Percentiles rank a stretch among this genome's conserved stretches.
phyloP scores from a whole-genome alignment of 2,329 filamentous ascomycete species.

The Aspergillus amoenus region DNA sequence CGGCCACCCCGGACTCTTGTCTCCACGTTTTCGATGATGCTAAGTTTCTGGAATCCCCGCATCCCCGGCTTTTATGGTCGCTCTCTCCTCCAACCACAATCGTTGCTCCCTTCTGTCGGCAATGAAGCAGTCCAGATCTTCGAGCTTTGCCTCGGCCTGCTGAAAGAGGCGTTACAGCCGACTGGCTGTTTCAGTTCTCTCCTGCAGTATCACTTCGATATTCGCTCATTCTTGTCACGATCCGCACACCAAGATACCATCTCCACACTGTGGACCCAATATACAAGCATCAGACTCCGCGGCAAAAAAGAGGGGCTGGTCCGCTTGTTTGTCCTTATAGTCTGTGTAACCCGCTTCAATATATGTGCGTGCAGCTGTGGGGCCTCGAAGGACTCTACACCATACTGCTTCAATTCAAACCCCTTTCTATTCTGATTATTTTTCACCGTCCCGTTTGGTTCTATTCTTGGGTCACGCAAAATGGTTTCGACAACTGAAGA shows the following conservation, averaged over 20 bases:
- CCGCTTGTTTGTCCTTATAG: not conserved
- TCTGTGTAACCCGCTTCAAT: slow-evolving; percentile 3
- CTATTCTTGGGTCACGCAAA: not conserved
- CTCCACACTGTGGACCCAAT: not conserved
- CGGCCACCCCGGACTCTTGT: not conserved
- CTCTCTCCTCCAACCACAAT: slow-evolving; percentile 9
- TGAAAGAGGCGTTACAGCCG: slow-evolving; percentile 13
- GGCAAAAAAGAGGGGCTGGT: not conserved
- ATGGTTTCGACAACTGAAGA: slow-evolving; percentile 12
- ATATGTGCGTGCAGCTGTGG: not conserved
- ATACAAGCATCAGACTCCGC: slow-evolving; percentile 11
- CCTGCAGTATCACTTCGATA: slow-evolving; percentile 14
- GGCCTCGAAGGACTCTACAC: not conserved
- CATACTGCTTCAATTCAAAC: not conserved
- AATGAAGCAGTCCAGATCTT: slow-evolving; percentile 7
- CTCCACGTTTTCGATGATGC: slow-evolving; percentile 3
- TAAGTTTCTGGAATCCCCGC: slow-evolving; percentile 2
- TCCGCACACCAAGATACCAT: not conserved
- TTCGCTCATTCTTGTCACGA: not conserved
- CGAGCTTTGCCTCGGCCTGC: slow-evolving; percentile 29
- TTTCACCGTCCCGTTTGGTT: too few species aligned
- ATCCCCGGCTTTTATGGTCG: not conserved
- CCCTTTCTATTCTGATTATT: too few species aligned
- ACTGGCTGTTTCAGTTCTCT: slow-evolving; percentile 12
- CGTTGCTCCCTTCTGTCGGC: slow-evolving; percentile 5